Evolutionary conservation across 106 monocot genomes (phyloP).

Genomic region (Dioscorea zingiberensis): DNA sequence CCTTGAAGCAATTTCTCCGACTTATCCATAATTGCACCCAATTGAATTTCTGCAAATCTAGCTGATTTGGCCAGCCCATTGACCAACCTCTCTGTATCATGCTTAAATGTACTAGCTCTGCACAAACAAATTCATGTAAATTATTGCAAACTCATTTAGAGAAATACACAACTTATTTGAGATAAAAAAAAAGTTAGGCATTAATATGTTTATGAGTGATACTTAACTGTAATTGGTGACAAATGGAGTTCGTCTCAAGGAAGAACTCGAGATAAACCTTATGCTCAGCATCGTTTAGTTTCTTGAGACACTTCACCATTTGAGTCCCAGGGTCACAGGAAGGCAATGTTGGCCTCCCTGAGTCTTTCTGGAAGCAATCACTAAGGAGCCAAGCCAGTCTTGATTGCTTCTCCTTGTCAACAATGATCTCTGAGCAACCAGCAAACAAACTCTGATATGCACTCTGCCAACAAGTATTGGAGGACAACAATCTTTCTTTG

Average conservation of each 20-base stretch:
- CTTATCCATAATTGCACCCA: constrained; percentile 47
- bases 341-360: constrained; percentile 49
- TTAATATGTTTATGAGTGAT: background rate
- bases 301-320: constrained; percentile 66
- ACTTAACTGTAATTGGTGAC: constrained; percentile 82
- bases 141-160: background rate
- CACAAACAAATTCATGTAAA: background rate
- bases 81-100: constrained; percentile 61
- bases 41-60: constrained; percentile 42
- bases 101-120: constrained; percentile 75
- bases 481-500: constrained; percentile 22
- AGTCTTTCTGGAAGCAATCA: constrained; percentile 70
- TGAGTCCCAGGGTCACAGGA: constrained; percentile 22
- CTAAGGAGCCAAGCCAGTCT: constrained; percentile 75
- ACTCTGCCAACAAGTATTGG: constrained; percentile 70
- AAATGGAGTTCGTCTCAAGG: constrained; percentile 70
- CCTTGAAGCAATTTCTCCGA: constrained; percentile 51
- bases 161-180: background rate
- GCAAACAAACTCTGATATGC: constrained; percentile 64
- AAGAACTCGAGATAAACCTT: constrained; percentile 71
- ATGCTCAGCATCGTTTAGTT: constrained; percentile 55
- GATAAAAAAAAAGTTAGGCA: background rate
- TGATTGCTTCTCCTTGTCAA: constrained; percentile 59
- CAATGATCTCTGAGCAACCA: constrained; percentile 58
- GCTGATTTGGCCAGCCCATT: constrained; percentile 61